Evolutionary conservation across 116 monocot species (phyloP).

Genomic region (Papilionanthe hybrid): DNA sequence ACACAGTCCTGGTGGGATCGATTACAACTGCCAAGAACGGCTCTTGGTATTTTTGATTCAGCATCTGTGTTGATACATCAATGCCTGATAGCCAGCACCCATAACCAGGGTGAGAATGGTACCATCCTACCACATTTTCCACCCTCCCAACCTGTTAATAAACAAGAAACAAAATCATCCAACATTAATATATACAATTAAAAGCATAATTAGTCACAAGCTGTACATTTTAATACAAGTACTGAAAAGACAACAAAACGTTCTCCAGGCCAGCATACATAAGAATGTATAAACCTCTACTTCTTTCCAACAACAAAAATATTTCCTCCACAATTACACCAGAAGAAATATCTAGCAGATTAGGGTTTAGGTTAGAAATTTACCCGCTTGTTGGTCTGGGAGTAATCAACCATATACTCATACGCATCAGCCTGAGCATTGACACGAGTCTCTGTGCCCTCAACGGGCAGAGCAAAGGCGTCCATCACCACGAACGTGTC

Average conservation of each 20-base stretch:
- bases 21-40: constrained; percentile 95
- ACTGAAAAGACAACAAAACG: background rate
- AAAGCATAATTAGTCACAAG: background rate
- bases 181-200: background rate
- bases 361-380: background rate
- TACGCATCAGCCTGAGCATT: constrained; percentile 95
- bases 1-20: constrained; percentile 91
- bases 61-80: constrained; percentile 95
- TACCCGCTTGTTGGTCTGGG: constrained; percentile 89
- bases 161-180: background rate
- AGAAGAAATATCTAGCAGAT: background rate
- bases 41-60: constrained; percentile 91
- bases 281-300: background rate
- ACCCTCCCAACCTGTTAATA: constrained; percentile 68
- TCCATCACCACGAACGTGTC: constrained; percentile 94
- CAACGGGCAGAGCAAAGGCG: constrained; percentile 94
- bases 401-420: constrained; percentile 99
- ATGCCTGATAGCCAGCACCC: constrained; percentile 99
- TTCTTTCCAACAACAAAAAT: background rate
- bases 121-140: constrained; percentile 99
- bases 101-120: constrained; percentile 98
- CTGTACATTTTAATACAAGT: background rate
- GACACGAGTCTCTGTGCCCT: constrained; percentile 96
- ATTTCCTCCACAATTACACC: background rate
- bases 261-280: background rate